Percentiles rank a stretch among this genome's conserved stretches.
phyloP scores from a whole-genome alignment of 2,329 filamentous ascomycete genomes.

The Apiospora marii region DNA sequence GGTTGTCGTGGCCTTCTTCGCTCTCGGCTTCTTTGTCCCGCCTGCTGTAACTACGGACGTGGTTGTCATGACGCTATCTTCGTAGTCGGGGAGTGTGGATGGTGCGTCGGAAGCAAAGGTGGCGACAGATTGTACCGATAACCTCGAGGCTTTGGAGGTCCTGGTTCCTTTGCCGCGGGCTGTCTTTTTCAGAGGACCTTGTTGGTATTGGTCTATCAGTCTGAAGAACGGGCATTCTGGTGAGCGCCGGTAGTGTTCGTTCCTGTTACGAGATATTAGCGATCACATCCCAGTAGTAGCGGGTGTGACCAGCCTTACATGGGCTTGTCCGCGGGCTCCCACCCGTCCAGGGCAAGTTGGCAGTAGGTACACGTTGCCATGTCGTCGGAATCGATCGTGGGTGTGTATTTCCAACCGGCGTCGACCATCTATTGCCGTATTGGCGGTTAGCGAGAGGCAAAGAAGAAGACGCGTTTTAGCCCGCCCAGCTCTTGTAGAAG shows the following conservation, averaged over 20 bases:
- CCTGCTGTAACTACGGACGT: constrained; percentile 65
- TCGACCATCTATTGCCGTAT: constrained; percentile 74
- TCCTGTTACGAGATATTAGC: constrained; percentile 54
- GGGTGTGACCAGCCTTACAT: constrained; percentile 61
- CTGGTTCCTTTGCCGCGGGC: constrained; percentile 61
- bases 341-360: constrained; percentile 86
- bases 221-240: constrained; percentile 85
- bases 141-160: constrained; percentile 74
- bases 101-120: constrained; percentile 59
- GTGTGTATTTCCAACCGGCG: constrained; percentile 94
- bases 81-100: constrained; percentile 56
- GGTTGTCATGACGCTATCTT: constrained; percentile 68
- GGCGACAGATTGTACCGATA: constrained; percentile 65
- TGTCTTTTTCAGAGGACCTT: constrained; percentile 59
- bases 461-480: constrained; percentile 8
- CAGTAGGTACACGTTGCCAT: constrained; percentile 94
- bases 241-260: constrained; percentile 84
- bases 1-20: constrained; percentile 61
- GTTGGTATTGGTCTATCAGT: constrained; percentile 65
- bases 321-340: constrained; percentile 93
- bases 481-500: too few species aligned
- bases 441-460: constrained; percentile 35
- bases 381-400: constrained; percentile 82
- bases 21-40: constrained; percentile 56
- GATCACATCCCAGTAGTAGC: neutral